phyloP scores from a whole-genome alignment of 805 yeast species.

The Komagataella phaffii region DNA sequence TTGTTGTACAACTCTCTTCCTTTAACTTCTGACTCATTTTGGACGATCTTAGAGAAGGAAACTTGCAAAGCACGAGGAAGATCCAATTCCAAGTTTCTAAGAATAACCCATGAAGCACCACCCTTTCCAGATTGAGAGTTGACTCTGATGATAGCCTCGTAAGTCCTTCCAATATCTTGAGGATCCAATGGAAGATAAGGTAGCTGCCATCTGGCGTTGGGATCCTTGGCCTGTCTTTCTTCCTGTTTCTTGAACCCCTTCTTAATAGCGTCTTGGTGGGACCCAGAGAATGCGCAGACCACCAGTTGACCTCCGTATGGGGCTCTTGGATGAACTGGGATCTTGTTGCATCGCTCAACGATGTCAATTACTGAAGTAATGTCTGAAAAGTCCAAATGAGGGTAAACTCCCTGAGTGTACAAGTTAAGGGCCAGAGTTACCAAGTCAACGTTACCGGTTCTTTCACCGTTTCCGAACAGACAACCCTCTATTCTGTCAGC shows the following conservation, averaged over 20 bases:
- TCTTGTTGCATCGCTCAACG: conserved; percentile 66
- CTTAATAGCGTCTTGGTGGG: conserved; percentile 24
- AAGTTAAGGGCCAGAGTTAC: conserved; percentile 64
- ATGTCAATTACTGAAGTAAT: conserved; percentile 52
- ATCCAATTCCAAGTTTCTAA: conserved; percentile 59
- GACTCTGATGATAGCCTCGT: conserved; percentile 74
- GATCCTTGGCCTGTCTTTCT: conserved; percentile 30
- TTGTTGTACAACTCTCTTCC: conserved; percentile 61
- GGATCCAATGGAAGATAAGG: conserved; percentile 78
- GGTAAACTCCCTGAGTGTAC: conserved; percentile 69
- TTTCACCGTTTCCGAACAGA: conserved; percentile 72
- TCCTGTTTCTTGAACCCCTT: conserved; percentile 31
- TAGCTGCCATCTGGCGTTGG: conserved; percentile 42
- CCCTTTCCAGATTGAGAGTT: conserved; percentile 84
- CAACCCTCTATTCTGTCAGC: conserved; percentile 81
- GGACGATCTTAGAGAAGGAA: conserved; percentile 52
- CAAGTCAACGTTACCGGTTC: conserved; percentile 75
- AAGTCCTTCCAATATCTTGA: conserved; percentile 65
- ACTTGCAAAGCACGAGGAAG: conserved; percentile 64
- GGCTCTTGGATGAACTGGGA: conserved; percentile 61
- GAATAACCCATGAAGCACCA: conserved; percentile 75
- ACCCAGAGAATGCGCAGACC: conserved; percentile 66
- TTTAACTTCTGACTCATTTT: conserved; percentile 43
- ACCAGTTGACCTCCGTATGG: conserved; percentile 74
- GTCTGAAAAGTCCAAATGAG: conserved; percentile 60